A percentile compares a stretch with the other conserved stretches of the same genome.
Conservation (phyloP, 371 early-diverging fungal species). For the Lichtheimia hyalospora region DNA sequence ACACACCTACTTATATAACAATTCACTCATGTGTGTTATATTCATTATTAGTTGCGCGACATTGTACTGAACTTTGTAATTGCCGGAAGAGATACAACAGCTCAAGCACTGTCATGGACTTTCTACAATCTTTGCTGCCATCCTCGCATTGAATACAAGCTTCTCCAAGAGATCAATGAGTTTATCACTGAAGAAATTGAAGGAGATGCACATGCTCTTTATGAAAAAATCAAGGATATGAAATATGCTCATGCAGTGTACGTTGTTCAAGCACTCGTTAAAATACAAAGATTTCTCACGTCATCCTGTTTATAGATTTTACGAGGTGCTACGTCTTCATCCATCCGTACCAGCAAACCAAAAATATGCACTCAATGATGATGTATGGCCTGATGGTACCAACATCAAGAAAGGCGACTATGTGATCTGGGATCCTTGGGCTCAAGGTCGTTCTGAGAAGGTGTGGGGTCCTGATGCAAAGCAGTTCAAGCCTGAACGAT, state of each 20-base stretch:
- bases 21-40: no score
- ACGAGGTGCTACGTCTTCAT: conserved; percentile 69
- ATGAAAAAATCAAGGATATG: conserved; percentile 49
- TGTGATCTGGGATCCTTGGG: conserved; percentile 51
- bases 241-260: conserved; percentile 32
- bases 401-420: conserved; percentile 54
- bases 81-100: conserved; percentile 74
- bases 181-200: conserved; percentile 29
- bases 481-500: conserved; percentile 64
- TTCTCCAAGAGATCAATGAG: conserved; percentile 45
- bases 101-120: conserved; percentile 70
- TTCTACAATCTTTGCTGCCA: conserved; percentile 50
- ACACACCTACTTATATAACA: background rate
- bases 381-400: conserved; percentile 73
- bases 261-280: conserved; percentile 24
- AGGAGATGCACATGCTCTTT: conserved; percentile 34
- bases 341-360: conserved; percentile 71
- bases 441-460: conserved; percentile 49
- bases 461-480: conserved; percentile 65
- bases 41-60: conserved; percentile 40
- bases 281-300: background rate
- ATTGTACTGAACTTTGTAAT: conserved; percentile 52
- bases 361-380: conserved; percentile 66
- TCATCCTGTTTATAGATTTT: conserved; percentile 18
- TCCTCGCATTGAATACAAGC: conserved; percentile 43